Evolutionary conservation across 768 basidiomycete genomes (phyloP), one percentile per base, ranked within the genome.

Genomic region (Lentinula boryana): DNA sequence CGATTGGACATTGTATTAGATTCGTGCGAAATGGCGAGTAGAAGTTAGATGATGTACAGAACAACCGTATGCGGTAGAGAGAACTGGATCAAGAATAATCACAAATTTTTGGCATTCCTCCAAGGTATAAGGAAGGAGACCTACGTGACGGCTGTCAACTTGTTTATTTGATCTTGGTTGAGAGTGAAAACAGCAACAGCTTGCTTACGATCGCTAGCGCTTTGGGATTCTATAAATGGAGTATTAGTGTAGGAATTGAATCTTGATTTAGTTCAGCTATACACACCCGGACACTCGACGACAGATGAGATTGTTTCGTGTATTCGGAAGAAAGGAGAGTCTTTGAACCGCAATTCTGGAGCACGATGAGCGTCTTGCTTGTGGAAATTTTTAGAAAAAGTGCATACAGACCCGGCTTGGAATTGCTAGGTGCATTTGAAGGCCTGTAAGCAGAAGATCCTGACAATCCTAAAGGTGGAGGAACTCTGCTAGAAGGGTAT

Each of bases 31-130:
- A 88, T 12, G 78, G 72, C 49, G 79, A 78, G 70, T 87, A 87
- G 70, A 87, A 92, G 32, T 84, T 77, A 35, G 87, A 93, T 3
- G 91, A 92, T 0, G 94, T 95, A 77, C 93, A 95, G 72, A 90
- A 95, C 7, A 96, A 74, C 38, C 93, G 86, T 43, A 96, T 79
- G 71, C 95, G 92, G 70, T 87, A 88, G 65, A 83, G 86, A 15
- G 84, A 71, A 31, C 89, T 92, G 64, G 58, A 49, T 31, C 18
- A 60, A 65, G 49, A 46, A 55, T 61, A 32, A 32, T 53, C 57
- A 49, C 4, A 61, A 46, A 53, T 49, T 15, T 38, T 33, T 40
- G 16, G 7, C 46, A 23, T 48, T 48, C 8, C 7, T 18, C 21
- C 7, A 23, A 10, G 5, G 21, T 3, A 23, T 63, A 62, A 53